A percentile compares a stretch with the other conserved stretches of the same genome.
Evolutionary conservation across 176 grass and related monocot genomes (phyloP).

Genomic region (Triticum turgidum): DNA sequence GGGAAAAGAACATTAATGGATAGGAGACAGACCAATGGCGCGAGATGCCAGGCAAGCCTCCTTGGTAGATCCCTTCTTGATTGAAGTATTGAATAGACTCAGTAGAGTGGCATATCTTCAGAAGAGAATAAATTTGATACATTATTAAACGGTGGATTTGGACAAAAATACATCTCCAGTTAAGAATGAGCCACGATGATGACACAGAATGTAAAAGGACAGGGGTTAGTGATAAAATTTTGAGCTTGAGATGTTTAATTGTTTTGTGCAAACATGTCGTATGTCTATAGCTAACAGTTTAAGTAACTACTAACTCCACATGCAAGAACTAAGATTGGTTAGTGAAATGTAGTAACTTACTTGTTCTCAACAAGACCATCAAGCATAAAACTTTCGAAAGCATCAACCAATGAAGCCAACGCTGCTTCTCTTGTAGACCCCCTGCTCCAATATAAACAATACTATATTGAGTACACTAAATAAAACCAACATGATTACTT

Average conservation of each 20-base stretch:
- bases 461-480: background rate
- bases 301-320: background rate
- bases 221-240: background rate
- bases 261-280: background rate
- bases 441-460: slow-evolving; percentile 37
- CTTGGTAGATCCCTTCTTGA: slow-evolving; percentile 75
- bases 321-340: background rate
- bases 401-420: slow-evolving; percentile 59
- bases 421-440: slow-evolving; percentile 72
- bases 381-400: slow-evolving; percentile 83
- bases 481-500: background rate
- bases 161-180: background rate
- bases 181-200: background rate
- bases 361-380: slow-evolving; percentile 70
- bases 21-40: slow-evolving; percentile 47
- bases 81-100: slow-evolving; percentile 71
- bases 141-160: background rate
- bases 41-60: slow-evolving; percentile 66
- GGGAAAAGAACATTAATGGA: background rate
- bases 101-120: slow-evolving; percentile 77
- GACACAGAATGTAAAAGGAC: background rate
- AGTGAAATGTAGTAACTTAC: slow-evolving; percentile 34
- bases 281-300: background rate
- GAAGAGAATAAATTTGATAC: slow-evolving; percentile 14
- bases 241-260: background rate